These are phyloP conservation scores for Lepidopterella palustris DNA, from an alignment of 495 filamentous ascomycete genomes.

Conservation along the genomic window DNA sequence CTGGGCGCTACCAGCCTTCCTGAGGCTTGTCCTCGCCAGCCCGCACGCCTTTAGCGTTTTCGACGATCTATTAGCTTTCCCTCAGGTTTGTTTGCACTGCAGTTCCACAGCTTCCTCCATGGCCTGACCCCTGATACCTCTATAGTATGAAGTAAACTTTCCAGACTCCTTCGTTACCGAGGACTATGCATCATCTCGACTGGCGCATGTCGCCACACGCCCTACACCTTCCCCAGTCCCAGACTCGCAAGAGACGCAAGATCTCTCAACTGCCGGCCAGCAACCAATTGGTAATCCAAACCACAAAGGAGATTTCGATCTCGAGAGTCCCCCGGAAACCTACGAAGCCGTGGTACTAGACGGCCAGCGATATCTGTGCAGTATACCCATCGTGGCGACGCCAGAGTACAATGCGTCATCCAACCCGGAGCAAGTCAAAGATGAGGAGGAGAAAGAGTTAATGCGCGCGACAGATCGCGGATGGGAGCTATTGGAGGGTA, in stretches of 20 bases:
- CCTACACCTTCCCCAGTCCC: slow-evolving; percentile 21
- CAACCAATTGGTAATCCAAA: slow-evolving; percentile 18
- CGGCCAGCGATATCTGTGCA: slow-evolving; percentile 71
- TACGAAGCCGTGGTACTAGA: slow-evolving; percentile 70
- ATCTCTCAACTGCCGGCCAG: slow-evolving; percentile 19
- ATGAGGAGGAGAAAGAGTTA: slow-evolving; percentile 78
- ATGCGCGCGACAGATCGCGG: slow-evolving; percentile 75
- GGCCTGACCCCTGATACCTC: slow-evolving; percentile 6
- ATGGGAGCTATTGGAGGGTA: slow-evolving; percentile 80
- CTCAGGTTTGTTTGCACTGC: slow-evolving; percentile 56
- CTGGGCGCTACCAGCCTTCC: slow-evolving; percentile 36
- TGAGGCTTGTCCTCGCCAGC: slow-evolving; percentile 44
- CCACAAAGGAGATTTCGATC: slow-evolving; percentile 4
- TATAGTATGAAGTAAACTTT: slow-evolving; percentile 75
- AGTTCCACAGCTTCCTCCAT: neutral
- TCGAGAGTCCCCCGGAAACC: slow-evolving; percentile 34
- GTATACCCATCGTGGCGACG: slow-evolving; percentile 64
- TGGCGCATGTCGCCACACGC: slow-evolving; percentile 25
- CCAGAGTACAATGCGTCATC: slow-evolving; percentile 50
- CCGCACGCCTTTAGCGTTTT: slow-evolving; percentile 69
- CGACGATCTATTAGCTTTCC: slow-evolving; percentile 86
- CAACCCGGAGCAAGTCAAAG: slow-evolving; percentile 48
- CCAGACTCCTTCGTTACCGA: slow-evolving; percentile 69
- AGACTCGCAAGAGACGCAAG: slow-evolving; percentile 22
- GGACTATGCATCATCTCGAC: slow-evolving; percentile 50